Base-by-base conservation (phyloP, 2,329 filamentous ascomycete species). In the Penicillium sp. region DNA sequence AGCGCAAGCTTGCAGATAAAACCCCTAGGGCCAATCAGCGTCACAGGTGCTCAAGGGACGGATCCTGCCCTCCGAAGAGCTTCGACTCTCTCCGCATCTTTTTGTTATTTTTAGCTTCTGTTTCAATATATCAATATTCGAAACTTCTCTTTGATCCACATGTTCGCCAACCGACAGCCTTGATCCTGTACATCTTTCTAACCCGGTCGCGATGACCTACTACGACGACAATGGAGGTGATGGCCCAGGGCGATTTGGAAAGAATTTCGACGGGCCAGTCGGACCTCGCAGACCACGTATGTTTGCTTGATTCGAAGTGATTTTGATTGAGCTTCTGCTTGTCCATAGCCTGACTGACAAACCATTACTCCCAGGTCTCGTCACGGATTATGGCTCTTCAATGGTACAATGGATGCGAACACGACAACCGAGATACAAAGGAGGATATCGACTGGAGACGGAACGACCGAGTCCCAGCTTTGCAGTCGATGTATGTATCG, bases 331-430 rank as follows among this genome's bases (percentile, higher is more conserved):
- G 16, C 36, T 54, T 26, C 35, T 30, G 25, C 42, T 37, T 36
- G 31, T 22, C 37, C 17, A 50, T 19, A 41, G 5, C 37, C n/a
- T 12, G 30, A 53, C 61, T 70, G 56, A n/a, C 70, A 54, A 42
- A 22, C 36, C 11, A 2, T 46, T 35, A 35, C 35, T 42, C 19
- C 52, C 59, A 96, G 91, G 91, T 61, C 89, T 91, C 42, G 90
- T 96, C 14, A 97, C 92, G 42, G 92, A 97, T 75, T 96, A 96
- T 82, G 89, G 91, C 67, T 88, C 92, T 25, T 94, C 91, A 10
- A 84, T 96, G 72, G 87, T 89, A 50, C 90, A 95, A 74, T 99
- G 91, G 90, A 90, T 96, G 83, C 88, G 89, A 68, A 85, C 91
- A 69, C 86, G 93, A 54, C 83, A 86, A 66, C 88, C 89, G 28